These are phyloP conservation scores for Ophiocordyceps camponoti-saundersi DNA, from an alignment of 2,329 filamentous ascomycete genomes.

Conservation along the genomic window DNA sequence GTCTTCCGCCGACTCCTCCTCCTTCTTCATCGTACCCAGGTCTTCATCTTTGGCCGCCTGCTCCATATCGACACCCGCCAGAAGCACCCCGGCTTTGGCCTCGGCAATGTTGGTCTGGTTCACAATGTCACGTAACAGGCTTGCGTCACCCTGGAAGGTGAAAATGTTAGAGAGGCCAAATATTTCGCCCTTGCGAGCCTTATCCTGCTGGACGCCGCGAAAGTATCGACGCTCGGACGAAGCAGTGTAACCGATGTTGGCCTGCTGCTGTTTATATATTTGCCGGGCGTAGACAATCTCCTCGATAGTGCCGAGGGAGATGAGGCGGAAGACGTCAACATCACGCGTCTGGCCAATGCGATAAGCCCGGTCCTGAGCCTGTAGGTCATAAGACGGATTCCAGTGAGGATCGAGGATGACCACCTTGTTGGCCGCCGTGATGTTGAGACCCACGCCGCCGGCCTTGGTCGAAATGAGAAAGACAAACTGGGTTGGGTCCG, in stretches of 20 bases:
- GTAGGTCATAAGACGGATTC: constrained; percentile 89
- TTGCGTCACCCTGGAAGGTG: constrained; percentile 59
- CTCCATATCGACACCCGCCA: constrained; percentile 61
- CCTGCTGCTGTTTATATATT: constrained; percentile 98
- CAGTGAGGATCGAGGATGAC: constrained; percentile 95
- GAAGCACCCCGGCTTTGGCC: constrained; percentile 65
- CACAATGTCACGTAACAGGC: constrained; percentile 84
- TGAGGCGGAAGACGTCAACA: constrained; percentile 86
- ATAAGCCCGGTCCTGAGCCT: constrained; percentile 92
- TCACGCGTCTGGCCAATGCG: constrained; percentile 85
- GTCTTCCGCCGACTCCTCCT: constrained; percentile 37
- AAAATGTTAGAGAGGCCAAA: constrained; percentile 85
- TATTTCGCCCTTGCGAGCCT: constrained; percentile 74
- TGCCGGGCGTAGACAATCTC: constrained; percentile 95
- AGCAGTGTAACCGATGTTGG: constrained; percentile 91
- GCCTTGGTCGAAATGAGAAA: constrained; percentile 92
- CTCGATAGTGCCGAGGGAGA: constrained; percentile 84
- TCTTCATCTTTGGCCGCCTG: constrained; percentile 36
- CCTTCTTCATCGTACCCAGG: constrained; percentile 23
- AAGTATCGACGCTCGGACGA: constrained; percentile 90
- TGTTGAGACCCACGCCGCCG: constrained; percentile 86
- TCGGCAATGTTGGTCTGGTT: constrained; percentile 98
- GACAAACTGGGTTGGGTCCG: constrained; percentile 72
- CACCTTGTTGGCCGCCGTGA: constrained; percentile 94
- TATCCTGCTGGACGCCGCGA: constrained; percentile 76